phyloP scores from a whole-genome alignment of 2,329 filamentous ascomycete genomes.

The Arthrinium phaeospermum region DNA sequence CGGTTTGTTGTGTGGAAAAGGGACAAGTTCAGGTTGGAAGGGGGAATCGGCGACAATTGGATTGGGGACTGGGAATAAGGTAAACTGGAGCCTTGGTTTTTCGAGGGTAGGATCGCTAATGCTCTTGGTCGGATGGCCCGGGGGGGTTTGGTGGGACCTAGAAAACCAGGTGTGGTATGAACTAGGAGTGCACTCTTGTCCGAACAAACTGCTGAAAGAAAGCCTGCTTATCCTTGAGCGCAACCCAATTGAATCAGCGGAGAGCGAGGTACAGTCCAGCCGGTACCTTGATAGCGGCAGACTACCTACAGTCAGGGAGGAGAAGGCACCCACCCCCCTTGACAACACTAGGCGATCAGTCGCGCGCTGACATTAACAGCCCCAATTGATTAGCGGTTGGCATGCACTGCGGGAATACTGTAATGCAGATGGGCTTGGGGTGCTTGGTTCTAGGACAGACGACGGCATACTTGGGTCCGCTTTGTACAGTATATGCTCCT shows the following conservation, averaged over 20 bases:
- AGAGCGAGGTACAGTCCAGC: neutral
- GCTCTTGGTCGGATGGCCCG: slow-evolving; percentile 27
- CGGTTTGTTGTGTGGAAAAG: slow-evolving; percentile 18
- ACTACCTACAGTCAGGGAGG: neutral
- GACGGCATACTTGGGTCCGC: neutral
- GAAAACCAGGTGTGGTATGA: slow-evolving; percentile 11
- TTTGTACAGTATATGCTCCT: neutral
- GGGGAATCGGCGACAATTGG: slow-evolving; percentile 15
- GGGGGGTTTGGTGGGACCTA: slow-evolving; percentile 20
- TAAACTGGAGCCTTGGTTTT: slow-evolving; percentile 18
- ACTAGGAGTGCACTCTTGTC: neutral
- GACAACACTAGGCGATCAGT: neutral
- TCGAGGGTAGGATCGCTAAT: slow-evolving; percentile 23
- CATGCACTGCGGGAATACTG: slow-evolving; percentile 16
- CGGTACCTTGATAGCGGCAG: neutral
- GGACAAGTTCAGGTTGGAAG: slow-evolving; percentile 9
- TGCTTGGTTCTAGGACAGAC: neutral
- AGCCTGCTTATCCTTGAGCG: slow-evolving; percentile 9
- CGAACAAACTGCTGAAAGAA: slow-evolving; percentile 8
- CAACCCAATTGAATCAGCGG: slow-evolving; percentile 7
- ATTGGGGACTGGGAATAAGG: slow-evolving; percentile 19
- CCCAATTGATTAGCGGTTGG: neutral
- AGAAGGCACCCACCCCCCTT: neutral
- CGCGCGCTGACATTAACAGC: neutral
- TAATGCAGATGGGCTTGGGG: neutral